These are phyloP conservation scores for Aspergillus spinulosporus DNA, from an alignment of 2,329 filamentous ascomycete genomes.

Conservation along the genomic window DNA sequence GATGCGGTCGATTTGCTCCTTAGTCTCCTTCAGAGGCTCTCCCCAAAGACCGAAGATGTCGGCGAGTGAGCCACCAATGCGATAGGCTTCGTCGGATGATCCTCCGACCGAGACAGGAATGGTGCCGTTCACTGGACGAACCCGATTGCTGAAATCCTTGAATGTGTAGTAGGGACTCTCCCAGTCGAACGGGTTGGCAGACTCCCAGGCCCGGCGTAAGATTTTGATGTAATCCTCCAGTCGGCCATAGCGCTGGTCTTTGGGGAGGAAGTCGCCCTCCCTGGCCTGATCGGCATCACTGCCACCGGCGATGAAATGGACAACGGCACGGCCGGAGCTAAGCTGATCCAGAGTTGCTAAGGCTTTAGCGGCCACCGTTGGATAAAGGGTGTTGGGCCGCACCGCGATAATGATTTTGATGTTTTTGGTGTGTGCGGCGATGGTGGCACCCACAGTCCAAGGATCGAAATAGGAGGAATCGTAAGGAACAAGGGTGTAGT, in stretches of 20 bases:
- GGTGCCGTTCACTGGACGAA: constrained; percentile 54
- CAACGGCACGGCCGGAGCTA: constrained; percentile 58
- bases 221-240: constrained; percentile 65
- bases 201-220: constrained; percentile 59
- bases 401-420: constrained; percentile 63
- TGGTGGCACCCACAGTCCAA: constrained; percentile 61
- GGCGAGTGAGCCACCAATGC: constrained; percentile 58
- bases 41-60: constrained; percentile 67
- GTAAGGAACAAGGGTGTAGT: constrained; percentile 65
- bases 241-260: constrained; percentile 59
- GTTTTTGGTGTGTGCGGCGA: constrained; percentile 58
- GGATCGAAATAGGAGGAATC: constrained; percentile 57
- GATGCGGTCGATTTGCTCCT: constrained; percentile 62
- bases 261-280: constrained; percentile 61
- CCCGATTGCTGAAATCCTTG: constrained; percentile 57
- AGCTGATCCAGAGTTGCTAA: constrained; percentile 63
- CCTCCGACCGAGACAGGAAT: constrained; percentile 63
- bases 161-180: constrained; percentile 61
- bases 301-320: constrained; percentile 64
- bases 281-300: constrained; percentile 61
- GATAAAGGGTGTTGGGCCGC: constrained; percentile 62
- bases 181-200: constrained; percentile 61
- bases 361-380: constrained; percentile 63
- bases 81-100: constrained; percentile 60
- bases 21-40: constrained; percentile 63